phyloP scores from a whole-genome alignment of 768 basidiomycete species.

The Agaricus sinodeliciosus region DNA sequence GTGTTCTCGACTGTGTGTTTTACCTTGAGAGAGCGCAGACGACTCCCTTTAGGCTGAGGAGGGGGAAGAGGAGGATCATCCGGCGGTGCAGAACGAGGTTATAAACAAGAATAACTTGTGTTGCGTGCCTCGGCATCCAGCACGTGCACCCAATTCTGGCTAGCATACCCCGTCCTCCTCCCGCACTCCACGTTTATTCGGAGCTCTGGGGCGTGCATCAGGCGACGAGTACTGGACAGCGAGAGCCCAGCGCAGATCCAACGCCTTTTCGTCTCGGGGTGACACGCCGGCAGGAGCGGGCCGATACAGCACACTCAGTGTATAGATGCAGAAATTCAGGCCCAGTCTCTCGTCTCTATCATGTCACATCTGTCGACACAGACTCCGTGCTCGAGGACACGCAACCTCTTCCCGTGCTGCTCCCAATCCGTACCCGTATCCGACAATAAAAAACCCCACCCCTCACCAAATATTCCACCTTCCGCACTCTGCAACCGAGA shows the following conservation, averaged over 20 bases:
- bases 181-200: too few relatives aligned
- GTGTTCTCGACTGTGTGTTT: background rate
- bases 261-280: too few relatives aligned
- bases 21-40: background rate
- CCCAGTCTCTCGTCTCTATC: too few relatives aligned
- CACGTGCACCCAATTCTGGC: background rate
- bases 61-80: background rate
- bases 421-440: conserved; percentile 39
- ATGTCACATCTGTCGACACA: too few relatives aligned
- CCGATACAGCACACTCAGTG: too few relatives aligned
- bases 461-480: conserved; percentile 63
- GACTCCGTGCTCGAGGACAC: background rate
- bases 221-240: too few relatives aligned
- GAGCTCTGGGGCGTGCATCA: too few relatives aligned
- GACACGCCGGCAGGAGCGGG: too few relatives aligned
- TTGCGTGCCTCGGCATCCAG: background rate
- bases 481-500: conserved; percentile 40
- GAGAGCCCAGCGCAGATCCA: too few relatives aligned
- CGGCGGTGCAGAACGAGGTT: background rate
- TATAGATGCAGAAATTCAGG: too few relatives aligned
- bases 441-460: conserved; percentile 41
- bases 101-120: background rate
- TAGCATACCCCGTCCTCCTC: too few relatives aligned
- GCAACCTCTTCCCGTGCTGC: background rate
- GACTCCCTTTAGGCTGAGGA: background rate